These are phyloP conservation scores for Acacia melanoxylon DNA, from an alignment of 306 rosid genomes.

Conservation along the genomic window DNA sequence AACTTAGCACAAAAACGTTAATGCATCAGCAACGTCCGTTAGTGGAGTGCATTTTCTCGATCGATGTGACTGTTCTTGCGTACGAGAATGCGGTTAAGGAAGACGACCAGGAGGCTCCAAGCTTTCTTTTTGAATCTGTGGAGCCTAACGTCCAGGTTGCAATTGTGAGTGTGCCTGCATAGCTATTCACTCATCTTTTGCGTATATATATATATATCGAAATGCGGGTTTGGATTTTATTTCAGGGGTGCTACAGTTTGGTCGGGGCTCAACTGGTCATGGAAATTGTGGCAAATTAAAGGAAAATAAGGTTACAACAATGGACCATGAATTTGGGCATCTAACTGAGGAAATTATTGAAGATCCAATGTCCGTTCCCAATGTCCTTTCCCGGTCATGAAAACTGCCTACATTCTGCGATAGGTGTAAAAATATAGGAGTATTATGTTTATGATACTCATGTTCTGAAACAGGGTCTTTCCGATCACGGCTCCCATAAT, in stretches of 20 bases:
- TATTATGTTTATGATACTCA: no score
- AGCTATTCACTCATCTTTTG: not conserved
- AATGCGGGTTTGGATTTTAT: constrained; percentile 25
- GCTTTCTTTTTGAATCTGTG: constrained; percentile 84
- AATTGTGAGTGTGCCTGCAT: constrained; percentile 31
- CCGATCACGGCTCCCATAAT: no score
- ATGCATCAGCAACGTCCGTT: no score
- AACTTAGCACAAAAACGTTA: no score
- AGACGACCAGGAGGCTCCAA: constrained; percentile 75
- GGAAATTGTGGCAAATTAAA: constrained; percentile 84
- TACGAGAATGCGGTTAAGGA: constrained; percentile 68
- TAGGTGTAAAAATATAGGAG: not conserved
- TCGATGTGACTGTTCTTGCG: constrained; percentile 73
- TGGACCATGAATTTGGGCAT: constrained; percentile 62
- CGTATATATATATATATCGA: not conserved
- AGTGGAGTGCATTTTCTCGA: no score
- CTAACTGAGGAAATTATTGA: constrained; percentile 56
- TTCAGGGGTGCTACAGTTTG: constrained; percentile 82
- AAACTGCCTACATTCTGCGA: constrained; percentile 85
- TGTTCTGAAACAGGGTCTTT: no score
- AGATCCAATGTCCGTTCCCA: constrained; percentile 69
- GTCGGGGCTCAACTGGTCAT: constrained; percentile 75
- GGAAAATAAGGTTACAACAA: constrained; percentile 62
- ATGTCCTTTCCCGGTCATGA: no score
- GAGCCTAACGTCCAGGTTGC: constrained; percentile 50